Conservation (phyloP, 139 green algal genomes). For the Yamagishiella unicocca region DNA sequence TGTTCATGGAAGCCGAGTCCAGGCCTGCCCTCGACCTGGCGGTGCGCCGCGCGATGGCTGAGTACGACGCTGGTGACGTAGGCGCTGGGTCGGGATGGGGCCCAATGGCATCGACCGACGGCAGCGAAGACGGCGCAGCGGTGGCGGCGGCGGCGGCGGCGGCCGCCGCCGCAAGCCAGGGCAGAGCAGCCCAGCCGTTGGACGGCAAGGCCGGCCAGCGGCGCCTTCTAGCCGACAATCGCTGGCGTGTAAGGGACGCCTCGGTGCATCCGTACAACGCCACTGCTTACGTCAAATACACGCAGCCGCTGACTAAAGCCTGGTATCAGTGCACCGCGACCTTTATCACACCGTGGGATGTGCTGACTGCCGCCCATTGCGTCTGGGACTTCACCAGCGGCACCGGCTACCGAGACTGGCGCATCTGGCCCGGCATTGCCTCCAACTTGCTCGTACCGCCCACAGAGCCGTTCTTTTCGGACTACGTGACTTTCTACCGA, state of each 20-base stretch:
- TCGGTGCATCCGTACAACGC: not conserved
- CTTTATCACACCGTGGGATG: slow-evolving; percentile 46
- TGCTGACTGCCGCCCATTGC: slow-evolving; percentile 61
- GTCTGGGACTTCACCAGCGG: slow-evolving; percentile 55
- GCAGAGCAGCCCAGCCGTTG: not conserved
- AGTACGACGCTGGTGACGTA: not conserved
- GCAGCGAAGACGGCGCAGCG: not conserved
- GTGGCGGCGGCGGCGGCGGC: not conserved
- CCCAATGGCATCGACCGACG: not conserved
- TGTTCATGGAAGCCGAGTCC: slow-evolving; percentile 6
- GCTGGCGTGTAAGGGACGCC: slow-evolving; percentile 15
- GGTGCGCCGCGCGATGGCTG: too few relatives aligned
- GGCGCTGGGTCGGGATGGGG: not conserved
- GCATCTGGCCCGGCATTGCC: not conserved
- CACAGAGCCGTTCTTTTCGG: not conserved
- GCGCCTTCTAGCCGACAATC: not conserved
- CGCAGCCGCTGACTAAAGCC: not conserved
- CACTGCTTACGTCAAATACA: not conserved
- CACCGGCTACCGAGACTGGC: slow-evolving; percentile 28
- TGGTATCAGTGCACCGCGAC: slow-evolving; percentile 43
- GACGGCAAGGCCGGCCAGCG: not conserved
- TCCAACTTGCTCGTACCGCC: not conserved
- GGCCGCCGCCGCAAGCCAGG: too few relatives aligned
- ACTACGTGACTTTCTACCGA: slow-evolving; percentile 24
- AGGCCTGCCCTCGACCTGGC: not conserved